These are phyloP conservation scores for Claviceps pusilla DNA, from an alignment of 2,329 filamentous ascomycete genomes.

Conservation along the genomic window DNA sequence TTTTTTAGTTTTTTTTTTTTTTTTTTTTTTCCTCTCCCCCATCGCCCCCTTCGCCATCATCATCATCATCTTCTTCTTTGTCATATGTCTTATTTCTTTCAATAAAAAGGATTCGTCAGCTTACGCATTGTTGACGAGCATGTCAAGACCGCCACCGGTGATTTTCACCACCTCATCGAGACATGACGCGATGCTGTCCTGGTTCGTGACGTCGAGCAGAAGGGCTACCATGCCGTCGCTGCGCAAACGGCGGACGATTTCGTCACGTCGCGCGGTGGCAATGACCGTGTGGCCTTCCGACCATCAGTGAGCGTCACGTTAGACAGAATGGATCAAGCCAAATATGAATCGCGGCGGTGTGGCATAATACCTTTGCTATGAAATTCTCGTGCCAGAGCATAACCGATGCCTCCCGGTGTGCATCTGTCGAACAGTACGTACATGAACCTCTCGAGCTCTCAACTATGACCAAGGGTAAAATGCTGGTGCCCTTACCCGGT, in stretches of 20 bases:
- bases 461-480: background rate
- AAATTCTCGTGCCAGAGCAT: background rate
- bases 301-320: background rate
- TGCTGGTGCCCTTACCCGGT: background rate
- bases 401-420: background rate
- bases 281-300: background rate
- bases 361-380: background rate
- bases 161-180: background rate
- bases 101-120: background rate
- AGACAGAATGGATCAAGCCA: background rate
- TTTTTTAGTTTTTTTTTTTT: too few relatives aligned
- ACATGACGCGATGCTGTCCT: background rate
- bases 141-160: background rate
- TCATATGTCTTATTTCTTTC: background rate
- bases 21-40: background rate
- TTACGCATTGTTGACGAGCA: slow-evolving; percentile 1
- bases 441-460: background rate
- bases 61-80: too few relatives aligned
- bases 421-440: background rate
- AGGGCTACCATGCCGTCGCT: background rate
- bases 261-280: background rate
- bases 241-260: background rate
- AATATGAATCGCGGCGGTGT: too few relatives aligned
- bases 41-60: too few relatives aligned
- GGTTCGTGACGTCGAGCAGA: background rate